Conservation (phyloP, 306 rosid species). For the Gillenia trifoliata region DNA sequence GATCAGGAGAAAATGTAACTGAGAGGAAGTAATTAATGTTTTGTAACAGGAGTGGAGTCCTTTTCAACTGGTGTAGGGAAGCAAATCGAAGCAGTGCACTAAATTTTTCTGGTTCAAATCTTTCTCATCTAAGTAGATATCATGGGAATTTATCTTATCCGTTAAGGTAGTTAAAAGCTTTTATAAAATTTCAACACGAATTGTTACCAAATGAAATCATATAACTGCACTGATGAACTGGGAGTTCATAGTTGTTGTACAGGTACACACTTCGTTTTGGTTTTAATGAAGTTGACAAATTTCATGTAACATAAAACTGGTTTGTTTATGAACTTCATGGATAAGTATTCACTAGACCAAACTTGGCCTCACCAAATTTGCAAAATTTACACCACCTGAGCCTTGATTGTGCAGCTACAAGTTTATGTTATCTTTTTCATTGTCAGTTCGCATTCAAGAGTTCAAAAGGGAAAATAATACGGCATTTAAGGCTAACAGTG, state of each 20-base stretch:
- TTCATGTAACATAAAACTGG: conserved; percentile 25
- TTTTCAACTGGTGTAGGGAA: conserved; percentile 94
- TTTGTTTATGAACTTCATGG: conserved; percentile 26
- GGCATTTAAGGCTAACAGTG: too few relatives aligned
- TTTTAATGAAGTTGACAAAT: conserved; percentile 35
- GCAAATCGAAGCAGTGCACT: conserved; percentile 99
- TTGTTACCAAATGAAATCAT: conserved; percentile 29
- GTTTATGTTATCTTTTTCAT: too few relatives aligned
- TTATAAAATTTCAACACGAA: conserved; percentile 26
- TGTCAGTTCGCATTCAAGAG: too few relatives aligned
- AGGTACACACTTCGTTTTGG: conserved; percentile 45
- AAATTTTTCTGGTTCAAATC: conserved; percentile 99
- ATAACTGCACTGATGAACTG: conserved; percentile 39
- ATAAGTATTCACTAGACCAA: conserved; percentile 23
- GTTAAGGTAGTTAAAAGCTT: conserved; percentile 23
- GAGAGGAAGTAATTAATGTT: conserved; percentile 73
- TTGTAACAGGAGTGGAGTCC: conserved; percentile 91
- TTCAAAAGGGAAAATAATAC: too few relatives aligned
- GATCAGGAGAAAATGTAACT: conserved; percentile 50
- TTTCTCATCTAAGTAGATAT: conserved; percentile 53
- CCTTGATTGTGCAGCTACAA: too few relatives aligned
- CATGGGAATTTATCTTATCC: conserved; percentile 27
- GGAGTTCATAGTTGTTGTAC: conserved; percentile 44
- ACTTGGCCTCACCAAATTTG: too few relatives aligned
- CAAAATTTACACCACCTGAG: too few relatives aligned